Evolutionary conservation across 805 yeast species (phyloP).

Genomic region (Yamadazyma akitaensis): DNA sequence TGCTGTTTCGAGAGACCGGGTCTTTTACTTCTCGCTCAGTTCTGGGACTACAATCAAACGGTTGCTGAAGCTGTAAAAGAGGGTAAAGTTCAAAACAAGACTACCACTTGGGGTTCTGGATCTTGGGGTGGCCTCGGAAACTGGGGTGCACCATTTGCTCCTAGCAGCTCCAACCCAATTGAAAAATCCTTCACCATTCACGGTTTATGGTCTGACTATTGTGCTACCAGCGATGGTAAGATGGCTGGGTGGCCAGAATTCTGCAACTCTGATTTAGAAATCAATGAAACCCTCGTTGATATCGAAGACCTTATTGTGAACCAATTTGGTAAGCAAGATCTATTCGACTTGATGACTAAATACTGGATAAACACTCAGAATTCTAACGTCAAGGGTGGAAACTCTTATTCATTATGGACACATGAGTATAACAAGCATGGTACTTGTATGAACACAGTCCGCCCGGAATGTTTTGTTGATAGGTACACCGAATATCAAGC

Average conservation of each 20-base stretch:
- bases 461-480: conserved; percentile 62
- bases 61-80: conserved; percentile 1
- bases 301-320: conserved; percentile 35
- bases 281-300: conserved; percentile 26
- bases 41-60: conserved; percentile 80
- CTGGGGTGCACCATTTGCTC: conserved; percentile 10
- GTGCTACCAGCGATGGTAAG: conserved; percentile 57
- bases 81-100: not conserved
- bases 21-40: conserved; percentile 77
- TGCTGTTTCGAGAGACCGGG: conserved; percentile 92
- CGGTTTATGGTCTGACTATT: conserved; percentile 49
- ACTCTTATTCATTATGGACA: conserved; percentile 55
- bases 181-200: conserved; percentile 38
- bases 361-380: conserved; percentile 61
- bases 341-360: conserved; percentile 53
- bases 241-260: conserved; percentile 56
- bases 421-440: conserved; percentile 96
- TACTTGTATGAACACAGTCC: conserved; percentile 81
- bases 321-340: conserved; percentile 44
- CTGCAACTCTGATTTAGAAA: conserved; percentile 62
- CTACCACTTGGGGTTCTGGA: conserved; percentile 5
- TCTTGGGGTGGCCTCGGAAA: conserved; percentile 18
- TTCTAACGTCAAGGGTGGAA: conserved; percentile 61
- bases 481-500: conserved; percentile 21
- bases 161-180: conserved; percentile 23